Evolutionary conservation across 2,329 filamentous ascomycete species (phyloP), one percentile per base, ranked within the genome.

Genomic region (Nemania abortiva): DNA sequence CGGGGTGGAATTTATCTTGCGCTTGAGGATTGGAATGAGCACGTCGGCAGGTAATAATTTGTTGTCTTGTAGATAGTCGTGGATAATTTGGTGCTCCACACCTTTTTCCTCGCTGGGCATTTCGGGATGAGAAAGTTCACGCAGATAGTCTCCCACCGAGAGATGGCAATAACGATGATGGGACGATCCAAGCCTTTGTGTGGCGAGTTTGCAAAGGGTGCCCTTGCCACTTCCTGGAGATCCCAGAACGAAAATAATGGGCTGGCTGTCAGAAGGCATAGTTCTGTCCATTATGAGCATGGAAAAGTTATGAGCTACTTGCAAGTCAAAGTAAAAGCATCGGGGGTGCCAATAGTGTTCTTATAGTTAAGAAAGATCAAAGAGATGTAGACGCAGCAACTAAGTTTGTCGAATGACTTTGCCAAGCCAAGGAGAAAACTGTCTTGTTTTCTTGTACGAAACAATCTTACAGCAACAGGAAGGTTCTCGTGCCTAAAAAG

Each of bases 191-290:
- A 39, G 49, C 6, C 18, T 10, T 52, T 13, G 13, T 9, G 37
- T 20, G 3, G 34, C 60, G 3, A 22, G 20, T 37, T 70, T 69
- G 39, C 74, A 75, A 34, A 72, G 49, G 13, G 71, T 75, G 31
- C 72, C 66, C 57, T 75, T 75, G 15, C 74, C 74, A 29, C 69
- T 68, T 7, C 72, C 72, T 2, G 74, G 74, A 6, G 72, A 65
- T 1, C 74, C 74, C 29, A 75, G 67, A 34, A 75, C 68, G 66
- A 72, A 75, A 39, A 74, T 29, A n/a, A 75, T 61, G 6, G 5
- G 31, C 20, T 37, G 13, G 7, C 13, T 11, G 45, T 11, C 18
- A 2, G 56, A 3, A 6, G 68, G 24, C 11, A 9, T 54, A 15
- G 37, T 45, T 15, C n/a, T 27, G 31, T 37, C 55, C 72, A 69